Percentiles rank a stretch among this genome's conserved stretches.
Evolutionary conservation across 2,329 filamentous ascomycete species (phyloP).

Genomic region (Metarhizium anisopliae): DNA sequence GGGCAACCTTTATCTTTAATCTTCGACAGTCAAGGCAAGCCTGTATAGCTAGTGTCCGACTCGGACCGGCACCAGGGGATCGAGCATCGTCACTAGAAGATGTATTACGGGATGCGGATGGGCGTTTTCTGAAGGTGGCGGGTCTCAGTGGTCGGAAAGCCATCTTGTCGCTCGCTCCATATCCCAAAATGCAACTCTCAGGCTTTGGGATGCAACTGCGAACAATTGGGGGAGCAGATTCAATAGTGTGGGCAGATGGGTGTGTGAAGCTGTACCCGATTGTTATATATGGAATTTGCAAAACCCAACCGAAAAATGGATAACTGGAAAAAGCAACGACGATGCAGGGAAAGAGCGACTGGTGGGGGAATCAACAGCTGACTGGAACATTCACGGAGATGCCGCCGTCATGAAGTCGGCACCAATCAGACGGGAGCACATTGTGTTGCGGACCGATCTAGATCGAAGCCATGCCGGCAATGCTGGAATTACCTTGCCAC

Average conservation of each 20-base stretch:
- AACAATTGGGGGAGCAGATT: no score
- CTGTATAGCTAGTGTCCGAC: neutral
- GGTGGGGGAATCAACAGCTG: neutral
- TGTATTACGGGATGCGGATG: neutral
- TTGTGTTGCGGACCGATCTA: neutral
- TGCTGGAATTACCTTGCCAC: neutral
- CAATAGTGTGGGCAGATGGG: no score
- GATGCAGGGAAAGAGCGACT: neutral
- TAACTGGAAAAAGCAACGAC: neutral
- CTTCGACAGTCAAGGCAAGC: neutral
- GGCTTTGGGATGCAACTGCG: no score
- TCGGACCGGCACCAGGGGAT: neutral
- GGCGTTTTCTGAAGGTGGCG: neutral
- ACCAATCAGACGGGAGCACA: neutral
- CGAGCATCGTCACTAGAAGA: neutral
- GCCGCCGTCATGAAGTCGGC: neutral
- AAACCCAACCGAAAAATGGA: neutral
- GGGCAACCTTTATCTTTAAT: neutral
- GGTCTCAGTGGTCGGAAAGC: neutral
- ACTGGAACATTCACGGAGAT: neutral
- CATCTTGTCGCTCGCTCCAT: neutral
- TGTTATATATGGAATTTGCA: no score
- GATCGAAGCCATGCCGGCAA: neutral
- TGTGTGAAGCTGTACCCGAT: no score
- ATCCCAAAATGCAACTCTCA: no score